Conservation (phyloP, 1,284 basidiomycete genomes). For the Cutaneotrichosporon sp. region DNA sequence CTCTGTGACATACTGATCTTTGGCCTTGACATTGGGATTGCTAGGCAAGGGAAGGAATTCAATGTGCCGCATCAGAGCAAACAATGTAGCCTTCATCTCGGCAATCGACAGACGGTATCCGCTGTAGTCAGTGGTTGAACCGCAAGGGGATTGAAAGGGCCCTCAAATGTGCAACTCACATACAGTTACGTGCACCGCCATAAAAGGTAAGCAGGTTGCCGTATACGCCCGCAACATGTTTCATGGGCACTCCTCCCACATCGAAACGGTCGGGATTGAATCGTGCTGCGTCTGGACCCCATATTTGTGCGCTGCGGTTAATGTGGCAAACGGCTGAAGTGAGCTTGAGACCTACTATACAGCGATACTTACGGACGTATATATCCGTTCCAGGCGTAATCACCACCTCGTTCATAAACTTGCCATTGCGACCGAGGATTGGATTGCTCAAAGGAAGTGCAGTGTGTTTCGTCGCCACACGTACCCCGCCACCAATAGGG, state of each 20-base stretch:
- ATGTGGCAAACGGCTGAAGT: conserved; percentile 37
- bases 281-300: conserved; percentile 63
- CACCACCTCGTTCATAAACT: conserved; percentile 18
- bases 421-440: conserved; percentile 44
- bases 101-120: conserved; percentile 65
- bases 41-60: conserved; percentile 53
- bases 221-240: conserved; percentile 58
- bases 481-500: conserved; percentile 64
- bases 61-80: conserved; percentile 56
- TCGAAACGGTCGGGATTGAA: conserved; percentile 51
- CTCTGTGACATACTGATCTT: conserved; percentile 25
- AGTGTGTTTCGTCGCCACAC: conserved; percentile 55
- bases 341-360: conserved; percentile 18
- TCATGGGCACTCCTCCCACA: conserved; percentile 28
- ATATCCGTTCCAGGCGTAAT: conserved; percentile 37
- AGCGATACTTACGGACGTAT: conserved; percentile 38
- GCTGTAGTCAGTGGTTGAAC: conserved; percentile 7
- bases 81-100: conserved; percentile 61
- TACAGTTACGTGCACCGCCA: conserved; percentile 62
- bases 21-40: conserved; percentile 20
- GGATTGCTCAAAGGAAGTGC: conserved; percentile 57
- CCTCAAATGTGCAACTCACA: conserved; percentile 36
- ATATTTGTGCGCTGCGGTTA: conserved; percentile 58
- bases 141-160: neutral
- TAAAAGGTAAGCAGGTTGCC: conserved; percentile 64